Conservation (phyloP, 495 filamentous ascomycete genomes). For the Penicillium tannophilum region DNA sequence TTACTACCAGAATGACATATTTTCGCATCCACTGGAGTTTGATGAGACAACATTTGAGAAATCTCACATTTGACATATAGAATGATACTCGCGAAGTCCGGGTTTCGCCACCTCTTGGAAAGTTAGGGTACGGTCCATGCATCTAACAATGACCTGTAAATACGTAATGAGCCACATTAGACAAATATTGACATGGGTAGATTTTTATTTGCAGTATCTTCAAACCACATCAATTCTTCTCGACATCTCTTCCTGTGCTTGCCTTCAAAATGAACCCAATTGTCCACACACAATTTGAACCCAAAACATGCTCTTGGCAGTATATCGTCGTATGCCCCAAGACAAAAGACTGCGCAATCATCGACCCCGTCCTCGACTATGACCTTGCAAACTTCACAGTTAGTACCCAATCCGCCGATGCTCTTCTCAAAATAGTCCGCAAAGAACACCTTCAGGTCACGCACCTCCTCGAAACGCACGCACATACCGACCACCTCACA, state of each 20-base stretch:
- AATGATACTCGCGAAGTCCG: background rate
- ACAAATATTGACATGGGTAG: background rate
- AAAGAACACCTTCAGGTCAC: slow-evolving; percentile 44
- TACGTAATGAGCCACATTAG: slow-evolving; percentile 15
- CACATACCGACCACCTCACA: slow-evolving; percentile 59
- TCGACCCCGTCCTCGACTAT: slow-evolving; percentile 59
- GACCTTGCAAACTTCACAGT: slow-evolving; percentile 40
- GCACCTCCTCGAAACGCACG: slow-evolving; percentile 56
- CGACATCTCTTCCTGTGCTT: too few species aligned
- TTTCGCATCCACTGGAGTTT: too few species aligned
- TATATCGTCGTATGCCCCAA: slow-evolving; percentile 54
- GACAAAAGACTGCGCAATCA: slow-evolving; percentile 48
- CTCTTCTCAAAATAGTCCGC: slow-evolving; percentile 35
- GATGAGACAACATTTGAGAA: too few species aligned
- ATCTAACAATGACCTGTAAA: slow-evolving; percentile 16
- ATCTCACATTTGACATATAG: too few species aligned
- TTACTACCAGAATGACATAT: slow-evolving; percentile 6
- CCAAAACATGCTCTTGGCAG: slow-evolving; percentile 52
- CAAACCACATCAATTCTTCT: too few species aligned
- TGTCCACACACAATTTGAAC: slow-evolving; percentile 41
- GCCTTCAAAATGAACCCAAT: slow-evolving; percentile 30
- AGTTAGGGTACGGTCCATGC: background rate
- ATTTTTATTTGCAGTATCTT: too few species aligned
- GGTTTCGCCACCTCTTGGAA: background rate
- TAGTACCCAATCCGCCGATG: slow-evolving; percentile 48